Base-by-base conservation (phyloP, 306 rosid species). In the Vicia faba region DNA sequence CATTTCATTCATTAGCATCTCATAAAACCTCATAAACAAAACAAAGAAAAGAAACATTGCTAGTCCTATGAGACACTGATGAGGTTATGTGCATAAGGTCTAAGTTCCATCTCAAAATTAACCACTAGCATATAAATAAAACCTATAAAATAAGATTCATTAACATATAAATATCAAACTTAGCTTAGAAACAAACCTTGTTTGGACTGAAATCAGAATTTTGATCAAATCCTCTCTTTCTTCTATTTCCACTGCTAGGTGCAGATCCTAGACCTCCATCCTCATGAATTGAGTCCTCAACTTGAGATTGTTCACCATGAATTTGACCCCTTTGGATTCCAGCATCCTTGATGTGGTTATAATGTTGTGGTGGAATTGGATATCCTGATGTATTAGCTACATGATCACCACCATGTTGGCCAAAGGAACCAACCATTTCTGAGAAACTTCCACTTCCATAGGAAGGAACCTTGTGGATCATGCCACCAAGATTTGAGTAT, bases 361-460 rank as follows among this genome's bases (percentile, higher is more conserved):
- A 85, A 72, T 78, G 87, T 6, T 76, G 87, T 10, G 82, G 64
- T 62, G 79, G 78, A 38, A 61, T 39, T 11, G 66, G 11, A 73
- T 82, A 83, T 14, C 82, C 85, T 57, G 61, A 55, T 13, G 80
- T 26, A 78, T 76, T 82, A 43, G 78, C 60, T 44, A 89, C 58
- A 68, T 84, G 61, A 13, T 55, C 61, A 7, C 61, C 89, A 26
- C 75, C 91, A 59, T 80, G 76, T 65, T 78, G 81, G 69, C 77
- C 79, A 72, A 85, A 84, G 53, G 92, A 79, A 12, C 86, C 87
- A 60, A 82, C 87, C 82, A 87, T 82, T 69, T 86, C 92, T 6
- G 98, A 83, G 86, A 87, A 89, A 69, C 75, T 78, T 14, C 91
- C 96, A 78, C 82, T 88, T 66, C 84, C 92, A 80, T 74, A 86